Conservation (phyloP, 495 filamentous ascomycete species). For the Terfezia claveryi region DNA sequence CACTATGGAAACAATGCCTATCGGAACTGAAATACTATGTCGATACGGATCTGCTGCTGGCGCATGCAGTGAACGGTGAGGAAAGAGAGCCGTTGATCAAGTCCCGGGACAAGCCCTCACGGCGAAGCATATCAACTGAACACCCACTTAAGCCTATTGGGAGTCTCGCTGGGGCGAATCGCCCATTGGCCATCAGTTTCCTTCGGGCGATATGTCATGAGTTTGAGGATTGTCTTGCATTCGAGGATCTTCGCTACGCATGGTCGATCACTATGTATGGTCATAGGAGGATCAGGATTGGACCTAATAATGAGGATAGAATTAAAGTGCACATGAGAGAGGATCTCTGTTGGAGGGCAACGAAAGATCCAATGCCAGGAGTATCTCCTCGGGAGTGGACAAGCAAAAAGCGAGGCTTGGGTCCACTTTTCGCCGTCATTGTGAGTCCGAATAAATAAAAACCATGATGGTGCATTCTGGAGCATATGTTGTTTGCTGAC, state of each 20-base stretch:
- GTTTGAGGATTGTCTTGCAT: background rate
- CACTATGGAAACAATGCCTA: background rate
- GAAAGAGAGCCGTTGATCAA: background rate
- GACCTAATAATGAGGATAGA: background rate
- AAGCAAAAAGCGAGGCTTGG: background rate
- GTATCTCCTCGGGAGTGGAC: background rate
- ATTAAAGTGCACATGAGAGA: background rate
- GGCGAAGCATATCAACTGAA: background rate
- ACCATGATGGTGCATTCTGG: background rate
- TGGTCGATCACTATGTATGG: background rate
- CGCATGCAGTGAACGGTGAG: background rate
- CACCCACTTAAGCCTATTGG: background rate
- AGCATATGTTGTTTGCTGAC: background rate
- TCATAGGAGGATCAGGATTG: background rate
- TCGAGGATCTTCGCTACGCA: background rate
- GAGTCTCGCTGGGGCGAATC: background rate
- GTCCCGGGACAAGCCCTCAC: background rate
- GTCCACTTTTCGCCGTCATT: background rate
- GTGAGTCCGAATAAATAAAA: background rate
- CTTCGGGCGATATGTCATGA: background rate
- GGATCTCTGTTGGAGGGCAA: background rate
- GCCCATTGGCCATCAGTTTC: background rate
- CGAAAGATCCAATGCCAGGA: background rate
- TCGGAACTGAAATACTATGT: background rate
- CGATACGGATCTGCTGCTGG: background rate